Evolutionary conservation across 192 early-diverging fungal genomes (phyloP).

Genomic region (Gaertneriomyces sp.): DNA sequence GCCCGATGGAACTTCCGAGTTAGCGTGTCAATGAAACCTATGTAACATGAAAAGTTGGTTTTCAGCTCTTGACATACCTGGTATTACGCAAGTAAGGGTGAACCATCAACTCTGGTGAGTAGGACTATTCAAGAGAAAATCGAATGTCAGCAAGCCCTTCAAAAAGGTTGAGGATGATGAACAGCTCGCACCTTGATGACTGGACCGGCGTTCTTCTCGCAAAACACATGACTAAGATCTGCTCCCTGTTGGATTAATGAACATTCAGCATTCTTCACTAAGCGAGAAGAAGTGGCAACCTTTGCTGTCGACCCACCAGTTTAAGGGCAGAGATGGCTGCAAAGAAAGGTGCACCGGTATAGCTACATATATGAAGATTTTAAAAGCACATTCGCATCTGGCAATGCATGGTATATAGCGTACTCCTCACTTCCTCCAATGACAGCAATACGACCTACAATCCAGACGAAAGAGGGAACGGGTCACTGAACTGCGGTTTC

Average conservation of each 20-base stretch:
- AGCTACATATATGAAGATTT: constrained; percentile 18
- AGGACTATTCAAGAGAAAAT: constrained; percentile 42
- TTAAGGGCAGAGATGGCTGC: constrained; percentile 68
- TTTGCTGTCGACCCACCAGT: constrained; percentile 45
- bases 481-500: neutral
- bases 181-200: constrained; percentile 64
- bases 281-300: neutral
- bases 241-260: constrained; percentile 56
- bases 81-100: constrained; percentile 72
- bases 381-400: neutral
- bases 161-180: neutral
- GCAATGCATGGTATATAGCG: neutral
- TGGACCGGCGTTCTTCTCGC: constrained; percentile 69
- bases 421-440: constrained; percentile 85
- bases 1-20: constrained; percentile 17
- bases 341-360: constrained; percentile 88
- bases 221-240: constrained; percentile 82
- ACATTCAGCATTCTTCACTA: neutral
- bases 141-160: neutral
- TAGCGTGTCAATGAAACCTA: neutral
- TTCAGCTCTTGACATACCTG: constrained; percentile 18
- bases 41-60: neutral
- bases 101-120: constrained; percentile 88
- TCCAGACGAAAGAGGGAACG: neutral
- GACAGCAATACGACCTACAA: constrained; percentile 63